These are phyloP conservation scores for Arabidopsis lyrata DNA, from an alignment of 441 rosid species.

Conservation along the genomic window DNA sequence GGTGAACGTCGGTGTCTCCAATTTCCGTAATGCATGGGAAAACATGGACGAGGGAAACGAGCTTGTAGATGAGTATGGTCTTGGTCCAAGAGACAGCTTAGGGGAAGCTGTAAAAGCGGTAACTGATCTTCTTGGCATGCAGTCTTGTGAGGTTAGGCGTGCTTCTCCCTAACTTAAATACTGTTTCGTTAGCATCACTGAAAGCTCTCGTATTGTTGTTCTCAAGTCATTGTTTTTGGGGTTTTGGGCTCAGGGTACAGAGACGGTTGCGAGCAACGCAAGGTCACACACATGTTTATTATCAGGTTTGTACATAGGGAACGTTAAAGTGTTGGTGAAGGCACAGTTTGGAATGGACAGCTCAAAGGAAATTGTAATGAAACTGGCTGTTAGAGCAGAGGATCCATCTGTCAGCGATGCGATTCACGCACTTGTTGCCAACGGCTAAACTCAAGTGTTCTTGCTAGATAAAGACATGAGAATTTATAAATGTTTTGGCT, in stretches of 20 bases:
- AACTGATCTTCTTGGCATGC: conserved; percentile 95
- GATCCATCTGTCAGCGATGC: neutral
- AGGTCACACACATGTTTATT: conserved; percentile 27
- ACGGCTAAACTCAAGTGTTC: neutral
- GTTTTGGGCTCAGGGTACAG: conserved; percentile 18
- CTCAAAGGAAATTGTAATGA: conserved; percentile 1
- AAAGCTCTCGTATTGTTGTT: neutral
- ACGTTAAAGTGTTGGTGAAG: conserved; percentile 14
- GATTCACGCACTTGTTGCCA: neutral
- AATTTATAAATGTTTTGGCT: neutral
- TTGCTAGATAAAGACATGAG: neutral
- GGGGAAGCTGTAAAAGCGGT: conserved; percentile 86
- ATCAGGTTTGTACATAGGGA: conserved; percentile 23
- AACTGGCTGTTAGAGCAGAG: neutral
- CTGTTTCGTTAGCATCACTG: neutral
- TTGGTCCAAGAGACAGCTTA: conserved; percentile 90
- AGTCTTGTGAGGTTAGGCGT: conserved; percentile 87
- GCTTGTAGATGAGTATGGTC: conserved; percentile 94
- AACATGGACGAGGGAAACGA: conserved; percentile 78
- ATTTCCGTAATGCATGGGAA: conserved; percentile 98
- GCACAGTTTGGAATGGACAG: neutral
- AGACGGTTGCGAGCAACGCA: conserved; percentile 1
- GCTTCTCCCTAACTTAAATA: neutral
- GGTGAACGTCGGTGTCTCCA: conserved; percentile 78
- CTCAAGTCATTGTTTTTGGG: neutral